A percentile compares a stretch with the other conserved stretches of the same genome.
Conservation (phyloP, 1,139 yeast genomes). For the Pneumocystis jirovecii region DNA sequence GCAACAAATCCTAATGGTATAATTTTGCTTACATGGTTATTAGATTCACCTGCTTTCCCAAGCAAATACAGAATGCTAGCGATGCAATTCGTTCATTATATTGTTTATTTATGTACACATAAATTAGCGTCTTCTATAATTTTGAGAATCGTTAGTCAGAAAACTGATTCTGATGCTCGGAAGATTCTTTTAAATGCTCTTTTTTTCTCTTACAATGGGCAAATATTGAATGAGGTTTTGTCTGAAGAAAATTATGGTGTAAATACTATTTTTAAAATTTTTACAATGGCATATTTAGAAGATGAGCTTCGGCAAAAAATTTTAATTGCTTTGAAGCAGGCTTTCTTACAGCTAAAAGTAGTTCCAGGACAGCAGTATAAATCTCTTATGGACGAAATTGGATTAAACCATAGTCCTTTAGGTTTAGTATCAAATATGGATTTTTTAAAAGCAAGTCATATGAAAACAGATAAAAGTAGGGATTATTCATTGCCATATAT, state of each 20-base stretch:
- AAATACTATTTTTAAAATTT: constrained; percentile 63
- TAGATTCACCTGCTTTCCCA: constrained; percentile 65
- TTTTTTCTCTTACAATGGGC: constrained; percentile 27
- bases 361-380: constrained; percentile 58
- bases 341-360: constrained; percentile 44
- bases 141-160: constrained; percentile 53
- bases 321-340: constrained; percentile 26
- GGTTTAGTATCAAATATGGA: not conserved
- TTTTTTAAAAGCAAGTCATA: not conserved
- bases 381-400: constrained; percentile 84
- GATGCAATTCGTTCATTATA: constrained; percentile 44
- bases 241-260: constrained; percentile 61
- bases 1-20: constrained; percentile 82
- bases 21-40: constrained; percentile 77
- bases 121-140: constrained; percentile 76
- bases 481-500: not conserved
- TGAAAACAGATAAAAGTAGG: not conserved
- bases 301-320: constrained; percentile 14
- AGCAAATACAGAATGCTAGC: constrained; percentile 44
- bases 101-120: constrained; percentile 59
- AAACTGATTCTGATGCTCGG: constrained; percentile 51
- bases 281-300: constrained; percentile 47
- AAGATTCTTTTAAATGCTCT: constrained; percentile 47
- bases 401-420: constrained; percentile 28
- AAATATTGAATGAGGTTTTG: constrained; percentile 35